These are phyloP conservation scores for Tilletia setariae DNA, from an alignment of 1,284 basidiomycete genomes.

Conservation along the genomic window DNA sequence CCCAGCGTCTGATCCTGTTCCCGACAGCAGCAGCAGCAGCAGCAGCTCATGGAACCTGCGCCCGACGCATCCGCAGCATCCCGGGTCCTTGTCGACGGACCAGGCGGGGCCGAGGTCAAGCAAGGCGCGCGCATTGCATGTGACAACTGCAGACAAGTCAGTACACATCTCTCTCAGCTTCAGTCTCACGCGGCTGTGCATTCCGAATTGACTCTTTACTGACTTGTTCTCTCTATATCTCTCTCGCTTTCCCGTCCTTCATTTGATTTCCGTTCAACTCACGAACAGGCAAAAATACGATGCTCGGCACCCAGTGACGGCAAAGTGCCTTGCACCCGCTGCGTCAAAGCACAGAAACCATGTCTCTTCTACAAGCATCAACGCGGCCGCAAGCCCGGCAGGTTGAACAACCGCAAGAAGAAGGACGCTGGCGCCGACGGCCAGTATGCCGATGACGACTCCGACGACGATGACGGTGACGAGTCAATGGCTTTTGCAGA, in stretches of 20 bases:
- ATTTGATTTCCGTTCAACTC: background rate
- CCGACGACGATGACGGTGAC: conserved; percentile 36
- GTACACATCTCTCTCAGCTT: background rate
- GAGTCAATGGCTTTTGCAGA: conserved; percentile 22
- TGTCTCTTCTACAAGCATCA: conserved; percentile 9
- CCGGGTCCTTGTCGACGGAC: conserved; percentile 40
- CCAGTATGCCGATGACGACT: conserved; percentile 20
- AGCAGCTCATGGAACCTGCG: too few species aligned
- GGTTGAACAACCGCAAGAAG: background rate
- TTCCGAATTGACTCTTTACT: too few species aligned
- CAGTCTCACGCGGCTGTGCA: too few species aligned
- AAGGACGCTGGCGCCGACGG: background rate
- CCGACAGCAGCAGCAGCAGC: too few species aligned
- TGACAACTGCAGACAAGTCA: conserved; percentile 8
- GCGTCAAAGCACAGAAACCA: background rate
- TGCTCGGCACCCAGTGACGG: conserved; percentile 46
- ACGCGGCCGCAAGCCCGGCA: conserved; percentile 5
- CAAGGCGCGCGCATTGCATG: conserved; percentile 39
- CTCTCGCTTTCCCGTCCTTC: background rate
- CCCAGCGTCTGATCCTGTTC: too few species aligned
- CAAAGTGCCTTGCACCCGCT: conserved; percentile 32
- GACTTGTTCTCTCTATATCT: too few species aligned
- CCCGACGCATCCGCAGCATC: conserved; percentile 17
- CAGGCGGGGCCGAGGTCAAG: conserved; percentile 42
- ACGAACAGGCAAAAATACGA: conserved; percentile 20